These are phyloP conservation scores for Strobilomyces dryophilus DNA, from an alignment of 768 basidiomycete species.

Conservation along the genomic window DNA sequence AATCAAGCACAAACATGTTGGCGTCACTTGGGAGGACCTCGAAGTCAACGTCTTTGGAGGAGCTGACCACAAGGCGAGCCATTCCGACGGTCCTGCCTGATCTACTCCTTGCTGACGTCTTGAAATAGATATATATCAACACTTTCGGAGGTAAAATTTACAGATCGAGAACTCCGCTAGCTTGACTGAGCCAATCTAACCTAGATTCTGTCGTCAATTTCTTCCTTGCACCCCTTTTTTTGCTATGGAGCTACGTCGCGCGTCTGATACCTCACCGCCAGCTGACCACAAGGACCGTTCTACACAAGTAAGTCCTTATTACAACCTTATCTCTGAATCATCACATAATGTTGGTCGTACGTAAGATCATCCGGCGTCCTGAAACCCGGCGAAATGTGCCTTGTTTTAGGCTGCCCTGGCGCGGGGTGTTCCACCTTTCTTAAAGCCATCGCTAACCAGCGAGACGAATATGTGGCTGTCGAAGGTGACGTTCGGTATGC, in stretches of 20 bases:
- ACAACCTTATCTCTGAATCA: neutral
- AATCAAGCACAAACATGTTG: constrained; percentile 70
- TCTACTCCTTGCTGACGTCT: neutral
- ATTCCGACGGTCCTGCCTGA: neutral
- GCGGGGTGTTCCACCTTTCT: constrained; percentile 86
- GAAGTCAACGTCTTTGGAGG: constrained; percentile 59
- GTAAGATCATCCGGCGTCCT: constrained; percentile 62
- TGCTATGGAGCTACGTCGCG: constrained; percentile 41
- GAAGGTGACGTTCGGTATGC: constrained; percentile 77
- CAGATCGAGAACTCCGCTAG: neutral
- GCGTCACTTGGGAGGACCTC: constrained; percentile 70
- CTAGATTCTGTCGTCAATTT: constrained; percentile 52
- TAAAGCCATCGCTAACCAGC: constrained; percentile 75
- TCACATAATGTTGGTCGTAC: neutral
- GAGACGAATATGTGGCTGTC: constrained; percentile 59
- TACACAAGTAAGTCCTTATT: constrained; percentile 47
- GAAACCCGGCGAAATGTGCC: constrained; percentile 82
- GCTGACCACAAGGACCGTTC: constrained; percentile 46
- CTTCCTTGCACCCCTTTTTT: constrained; percentile 48
- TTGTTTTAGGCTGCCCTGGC: constrained; percentile 79
- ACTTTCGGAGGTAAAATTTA: constrained; percentile 54
- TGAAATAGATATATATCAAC: constrained; percentile 43
- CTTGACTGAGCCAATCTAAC: neutral
- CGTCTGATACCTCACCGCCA: constrained; percentile 37
- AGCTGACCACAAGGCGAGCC: constrained; percentile 49